Percentiles rank a stretch among this genome's conserved stretches.
Evolutionary conservation across 768 basidiomycete genomes (phyloP).

Genomic region (Mrakia gelida): DNA sequence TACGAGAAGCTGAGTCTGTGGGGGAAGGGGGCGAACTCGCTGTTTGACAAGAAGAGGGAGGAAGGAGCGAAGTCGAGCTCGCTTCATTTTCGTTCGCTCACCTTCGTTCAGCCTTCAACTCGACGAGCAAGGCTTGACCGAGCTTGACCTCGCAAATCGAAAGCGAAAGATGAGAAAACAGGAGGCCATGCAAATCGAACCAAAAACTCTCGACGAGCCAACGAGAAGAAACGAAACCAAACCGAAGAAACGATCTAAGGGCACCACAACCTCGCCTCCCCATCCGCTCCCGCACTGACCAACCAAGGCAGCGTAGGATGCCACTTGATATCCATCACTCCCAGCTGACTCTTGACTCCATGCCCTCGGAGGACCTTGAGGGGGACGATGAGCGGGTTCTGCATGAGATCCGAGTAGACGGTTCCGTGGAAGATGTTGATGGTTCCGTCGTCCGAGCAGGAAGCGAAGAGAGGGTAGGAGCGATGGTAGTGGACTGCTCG

Average conservation of each 20-base stretch:
- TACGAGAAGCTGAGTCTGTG: too few relatives aligned
- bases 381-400: constrained; percentile 94
- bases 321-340: constrained; percentile 89
- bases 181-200: background rate
- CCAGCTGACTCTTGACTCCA: constrained; percentile 73
- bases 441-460: constrained; percentile 92
- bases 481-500: constrained; percentile 91
- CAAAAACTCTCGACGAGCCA: too few relatives aligned
- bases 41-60: too few relatives aligned
- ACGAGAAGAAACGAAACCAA: background rate
- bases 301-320: constrained; percentile 87
- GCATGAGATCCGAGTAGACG: constrained; percentile 91
- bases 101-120: background rate
- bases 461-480: constrained; percentile 90
- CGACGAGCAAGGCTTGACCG: too few relatives aligned
- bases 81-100: background rate
- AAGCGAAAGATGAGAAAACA: background rate
- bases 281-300: constrained; percentile 87
- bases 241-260: constrained; percentile 34
- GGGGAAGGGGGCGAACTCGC: too few relatives aligned
- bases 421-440: constrained; percentile 96
- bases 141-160: too few relatives aligned
- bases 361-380: constrained; percentile 96
- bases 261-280: constrained; percentile 74
- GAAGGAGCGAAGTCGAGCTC: too few relatives aligned